These are phyloP conservation scores for Scenedesmus sp. DNA, from an alignment of 163 green algal species.

Conservation along the genomic window DNA sequence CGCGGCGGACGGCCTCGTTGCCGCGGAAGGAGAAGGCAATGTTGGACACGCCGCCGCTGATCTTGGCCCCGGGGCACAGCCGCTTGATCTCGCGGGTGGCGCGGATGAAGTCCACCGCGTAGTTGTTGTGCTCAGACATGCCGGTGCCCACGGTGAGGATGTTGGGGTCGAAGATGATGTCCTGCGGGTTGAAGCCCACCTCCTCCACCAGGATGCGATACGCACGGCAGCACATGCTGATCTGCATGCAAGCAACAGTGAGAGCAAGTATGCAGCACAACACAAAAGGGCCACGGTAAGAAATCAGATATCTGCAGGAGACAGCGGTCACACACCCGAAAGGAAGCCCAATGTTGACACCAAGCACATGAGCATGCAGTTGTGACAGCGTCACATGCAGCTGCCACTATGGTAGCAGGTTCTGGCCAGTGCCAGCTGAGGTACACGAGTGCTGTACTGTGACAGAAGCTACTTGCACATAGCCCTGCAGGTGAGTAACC, in stretches of 20 bases:
- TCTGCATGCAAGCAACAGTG: slow-evolving; percentile 32
- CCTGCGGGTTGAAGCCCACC: slow-evolving; percentile 96
- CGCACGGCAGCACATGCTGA: slow-evolving; percentile 95
- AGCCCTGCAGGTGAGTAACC: too few relatives aligned
- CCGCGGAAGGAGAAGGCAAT: slow-evolving; percentile 99
- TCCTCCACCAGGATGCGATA: slow-evolving; percentile 97
- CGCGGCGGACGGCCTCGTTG: slow-evolving; percentile 96
- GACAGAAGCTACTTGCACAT: background rate
- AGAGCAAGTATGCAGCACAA: background rate
- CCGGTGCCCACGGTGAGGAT: slow-evolving; percentile 98
- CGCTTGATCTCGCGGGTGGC: slow-evolving; percentile 96
- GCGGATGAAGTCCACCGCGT: slow-evolving; percentile 98
- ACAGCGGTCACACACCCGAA: too few relatives aligned
- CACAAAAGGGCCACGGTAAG: too few relatives aligned
- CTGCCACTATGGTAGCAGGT: too few relatives aligned
- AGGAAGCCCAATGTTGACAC: too few relatives aligned
- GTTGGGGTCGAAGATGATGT: slow-evolving; percentile 99
- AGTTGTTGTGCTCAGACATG: slow-evolving; percentile 99
- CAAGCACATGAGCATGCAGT: too few relatives aligned
- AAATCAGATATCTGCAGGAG: too few relatives aligned
- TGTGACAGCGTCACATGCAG: too few relatives aligned
- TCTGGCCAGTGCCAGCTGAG: too few relatives aligned
- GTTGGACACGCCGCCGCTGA: slow-evolving; percentile 98
- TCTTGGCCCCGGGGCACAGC: slow-evolving; percentile 94
- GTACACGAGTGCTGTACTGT: too few relatives aligned